These are phyloP conservation scores for Arthroderma sp. DNA, from an alignment of 2,329 filamentous ascomycete genomes.

Conservation along the genomic window DNA sequence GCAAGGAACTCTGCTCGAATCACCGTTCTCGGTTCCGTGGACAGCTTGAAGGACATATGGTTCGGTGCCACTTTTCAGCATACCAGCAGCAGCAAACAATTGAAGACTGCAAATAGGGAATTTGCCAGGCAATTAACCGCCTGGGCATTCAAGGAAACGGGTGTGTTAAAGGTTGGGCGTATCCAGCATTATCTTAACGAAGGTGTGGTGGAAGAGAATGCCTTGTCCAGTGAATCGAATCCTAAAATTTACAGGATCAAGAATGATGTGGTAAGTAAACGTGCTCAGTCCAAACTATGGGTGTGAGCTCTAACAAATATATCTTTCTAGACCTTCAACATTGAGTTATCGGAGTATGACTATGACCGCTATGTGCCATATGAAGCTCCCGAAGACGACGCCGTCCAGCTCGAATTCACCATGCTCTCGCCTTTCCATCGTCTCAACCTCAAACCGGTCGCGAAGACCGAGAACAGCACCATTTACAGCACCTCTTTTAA, in stretches of 20 bases:
- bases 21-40: slow-evolving; percentile 69
- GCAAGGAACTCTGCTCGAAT: slow-evolving; percentile 87
- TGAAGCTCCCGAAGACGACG: slow-evolving; percentile 53
- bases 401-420: slow-evolving; percentile 86
- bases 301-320: not conserved
- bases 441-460: slow-evolving; percentile 50
- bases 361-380: slow-evolving; percentile 66
- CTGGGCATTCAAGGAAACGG: slow-evolving; percentile 94
- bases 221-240: slow-evolving; percentile 45
- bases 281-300: not conserved
- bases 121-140: slow-evolving; percentile 75
- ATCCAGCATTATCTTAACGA: slow-evolving; percentile 59
- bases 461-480: slow-evolving; percentile 51
- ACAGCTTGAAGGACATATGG: slow-evolving; percentile 81
- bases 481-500: slow-evolving; percentile 65
- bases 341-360: slow-evolving; percentile 76
- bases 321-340: slow-evolving; percentile 56
- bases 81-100: slow-evolving; percentile 38
- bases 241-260: slow-evolving; percentile 89
- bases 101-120: slow-evolving; percentile 62
- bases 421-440: slow-evolving; percentile 98
- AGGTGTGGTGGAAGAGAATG: slow-evolving; percentile 41
- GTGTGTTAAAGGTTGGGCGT: slow-evolving; percentile 71
- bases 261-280: slow-evolving; percentile 73
- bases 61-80: slow-evolving; percentile 64